phyloP scores from a whole-genome alignment of 257 asterid species.

The Rhazya stricta region DNA sequence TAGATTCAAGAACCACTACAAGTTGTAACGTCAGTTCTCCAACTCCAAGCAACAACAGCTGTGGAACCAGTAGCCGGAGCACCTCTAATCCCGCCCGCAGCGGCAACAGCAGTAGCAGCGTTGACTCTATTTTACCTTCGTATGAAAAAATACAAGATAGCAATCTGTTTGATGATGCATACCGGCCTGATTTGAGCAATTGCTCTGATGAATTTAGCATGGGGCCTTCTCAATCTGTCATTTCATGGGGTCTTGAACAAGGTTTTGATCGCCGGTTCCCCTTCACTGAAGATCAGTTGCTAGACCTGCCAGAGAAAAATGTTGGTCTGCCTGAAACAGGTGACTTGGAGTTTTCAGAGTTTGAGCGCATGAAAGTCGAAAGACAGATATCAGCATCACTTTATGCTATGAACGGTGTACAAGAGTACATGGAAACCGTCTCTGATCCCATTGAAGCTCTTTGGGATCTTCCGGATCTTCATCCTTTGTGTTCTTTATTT shows the following conservation, averaged over 20 bases:
- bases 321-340: slow-evolving; percentile 6
- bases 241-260: slow-evolving; percentile 11
- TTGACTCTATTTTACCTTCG: background rate
- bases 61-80: slow-evolving; percentile 2
- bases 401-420: slow-evolving; percentile 63
- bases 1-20: slow-evolving; percentile 4
- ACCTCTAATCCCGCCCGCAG: slow-evolving; percentile 16
- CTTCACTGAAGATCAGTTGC: slow-evolving; percentile 12
- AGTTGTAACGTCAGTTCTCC: background rate
- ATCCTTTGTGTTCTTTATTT: slow-evolving; percentile 44
- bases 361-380: slow-evolving; percentile 55
- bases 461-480: slow-evolving; percentile 88
- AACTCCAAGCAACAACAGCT: slow-evolving; percentile 10
- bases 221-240: slow-evolving; percentile 12
- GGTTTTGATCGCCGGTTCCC: background rate
- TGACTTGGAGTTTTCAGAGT: slow-evolving; percentile 30
- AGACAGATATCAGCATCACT: slow-evolving; percentile 80
- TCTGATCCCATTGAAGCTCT: slow-evolving; percentile 48
- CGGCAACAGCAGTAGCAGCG: background rate
- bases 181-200: slow-evolving; percentile 50
- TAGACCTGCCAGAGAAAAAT: slow-evolving; percentile 11
- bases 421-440: slow-evolving; percentile 58
- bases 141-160: slow-evolving; percentile 8
- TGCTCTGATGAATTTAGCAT: slow-evolving; percentile 20
- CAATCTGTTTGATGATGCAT: slow-evolving; percentile 31